These are phyloP conservation scores for button mushroom (Agaricus bisporus) DNA, from an alignment of 768 basidiomycete species.

Conservation along the genomic window DNA sequence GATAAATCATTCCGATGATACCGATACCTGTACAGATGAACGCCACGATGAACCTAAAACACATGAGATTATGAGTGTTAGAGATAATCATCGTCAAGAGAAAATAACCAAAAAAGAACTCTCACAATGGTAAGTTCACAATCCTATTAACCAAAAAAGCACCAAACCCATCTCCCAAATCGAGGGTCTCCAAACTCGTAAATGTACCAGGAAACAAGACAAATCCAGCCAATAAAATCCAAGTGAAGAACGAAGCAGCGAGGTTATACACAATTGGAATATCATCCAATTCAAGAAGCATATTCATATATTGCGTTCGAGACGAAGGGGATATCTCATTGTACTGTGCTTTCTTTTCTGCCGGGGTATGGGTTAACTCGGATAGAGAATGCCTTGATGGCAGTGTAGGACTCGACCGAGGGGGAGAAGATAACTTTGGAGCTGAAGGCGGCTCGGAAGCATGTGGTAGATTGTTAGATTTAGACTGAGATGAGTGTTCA, in stretches of 20 bases:
- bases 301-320: constrained; percentile 45
- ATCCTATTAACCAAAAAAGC: constrained; percentile 29
- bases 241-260: constrained; percentile 52
- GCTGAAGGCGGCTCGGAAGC: neutral
- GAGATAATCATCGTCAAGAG: neutral
- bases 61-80: constrained; percentile 20
- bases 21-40: constrained; percentile 52
- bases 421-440: neutral
- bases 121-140: constrained; percentile 42
- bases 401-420: neutral
- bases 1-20: constrained; percentile 45
- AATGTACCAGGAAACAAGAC: constrained; percentile 60
- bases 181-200: constrained; percentile 34
- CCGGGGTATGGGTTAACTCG: neutral
- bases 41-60: constrained; percentile 50
- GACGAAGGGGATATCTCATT: constrained; percentile 6
- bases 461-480: neutral
- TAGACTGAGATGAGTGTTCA: too few relatives aligned
- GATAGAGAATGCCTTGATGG: neutral
- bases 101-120: neutral
- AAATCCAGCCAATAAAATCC: constrained; percentile 59
- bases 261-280: constrained; percentile 46
- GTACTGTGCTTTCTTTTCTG: constrained; percentile 7
- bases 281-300: constrained; percentile 55
- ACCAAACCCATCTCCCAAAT: constrained; percentile 23